phyloP scores from a whole-genome alignment of 805 yeast species.

The Candida taoyuanica region DNA sequence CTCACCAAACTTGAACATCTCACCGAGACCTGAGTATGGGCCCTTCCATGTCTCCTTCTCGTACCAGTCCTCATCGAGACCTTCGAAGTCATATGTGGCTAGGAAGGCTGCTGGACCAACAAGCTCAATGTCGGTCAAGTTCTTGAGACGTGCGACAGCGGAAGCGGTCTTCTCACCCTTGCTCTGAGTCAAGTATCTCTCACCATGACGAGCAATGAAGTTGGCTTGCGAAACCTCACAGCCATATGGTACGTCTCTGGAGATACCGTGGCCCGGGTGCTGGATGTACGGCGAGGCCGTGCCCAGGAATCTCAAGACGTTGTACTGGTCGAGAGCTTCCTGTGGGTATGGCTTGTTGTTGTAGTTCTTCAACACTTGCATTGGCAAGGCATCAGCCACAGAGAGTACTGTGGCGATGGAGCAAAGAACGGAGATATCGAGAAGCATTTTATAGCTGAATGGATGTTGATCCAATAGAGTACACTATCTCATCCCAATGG shows the following conservation, averaged over 20 bases:
- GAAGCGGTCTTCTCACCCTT: conserved; percentile 18
- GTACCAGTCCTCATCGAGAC: conserved; percentile 33
- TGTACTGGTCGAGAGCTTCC: conserved; percentile 38
- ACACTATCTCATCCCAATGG: no score
- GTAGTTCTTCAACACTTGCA: conserved; percentile 8
- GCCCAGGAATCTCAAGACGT: conserved; percentile 41
- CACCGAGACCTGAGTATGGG: conserved; percentile 49
- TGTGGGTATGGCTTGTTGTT: conserved; percentile 26
- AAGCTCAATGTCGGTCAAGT: conserved; percentile 25
- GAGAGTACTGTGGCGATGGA: background rate
- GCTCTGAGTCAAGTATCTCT: conserved; percentile 41
- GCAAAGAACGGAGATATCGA: background rate
- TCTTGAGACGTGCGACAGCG: conserved; percentile 31
- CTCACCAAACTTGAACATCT: conserved; percentile 46
- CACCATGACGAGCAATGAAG: conserved; percentile 53
- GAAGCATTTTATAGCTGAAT: conserved; percentile 2
- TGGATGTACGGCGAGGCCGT: conserved; percentile 52
- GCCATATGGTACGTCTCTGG: conserved; percentile 45
- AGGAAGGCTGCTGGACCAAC: conserved; percentile 19
- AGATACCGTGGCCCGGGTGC: conserved; percentile 48
- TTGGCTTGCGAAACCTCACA: conserved; percentile 53
- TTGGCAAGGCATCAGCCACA: conserved; percentile 4
- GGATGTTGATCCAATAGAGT: no score
- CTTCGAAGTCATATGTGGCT: conserved; percentile 44
- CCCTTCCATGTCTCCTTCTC: conserved; percentile 50